Evolutionary conservation across 2,329 filamentous ascomycete species (phyloP).

Genomic region (Spiromastix sp.): DNA sequence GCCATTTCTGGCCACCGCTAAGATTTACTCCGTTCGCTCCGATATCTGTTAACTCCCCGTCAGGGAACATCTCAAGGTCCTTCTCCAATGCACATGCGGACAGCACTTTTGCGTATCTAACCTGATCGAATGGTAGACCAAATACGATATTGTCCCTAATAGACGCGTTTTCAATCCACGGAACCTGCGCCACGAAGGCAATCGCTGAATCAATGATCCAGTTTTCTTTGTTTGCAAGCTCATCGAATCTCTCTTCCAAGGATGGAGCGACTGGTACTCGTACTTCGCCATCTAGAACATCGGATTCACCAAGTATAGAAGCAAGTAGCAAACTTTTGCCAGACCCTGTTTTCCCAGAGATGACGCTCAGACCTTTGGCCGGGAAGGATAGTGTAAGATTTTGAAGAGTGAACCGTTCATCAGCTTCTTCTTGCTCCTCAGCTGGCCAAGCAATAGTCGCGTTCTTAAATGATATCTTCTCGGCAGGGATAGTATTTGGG

Average conservation of each 20-base stretch:
- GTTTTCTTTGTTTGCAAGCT: slow-evolving; percentile 47
- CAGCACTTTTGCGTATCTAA: slow-evolving; percentile 61
- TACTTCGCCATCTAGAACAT: slow-evolving; percentile 54
- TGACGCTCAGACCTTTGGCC: slow-evolving; percentile 56
- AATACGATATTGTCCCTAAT: slow-evolving; percentile 73
- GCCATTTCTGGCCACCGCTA: slow-evolving; percentile 75
- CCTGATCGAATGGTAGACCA: slow-evolving; percentile 57
- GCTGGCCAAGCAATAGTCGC: slow-evolving; percentile 66
- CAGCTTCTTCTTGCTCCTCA: slow-evolving; percentile 45
- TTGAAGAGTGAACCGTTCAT: slow-evolving; percentile 54
- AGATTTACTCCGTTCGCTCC: slow-evolving; percentile 78
- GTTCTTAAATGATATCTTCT: slow-evolving; percentile 54
- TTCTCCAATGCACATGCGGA: slow-evolving; percentile 63
- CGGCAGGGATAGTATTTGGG: slow-evolving; percentile 43
- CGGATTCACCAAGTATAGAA: slow-evolving; percentile 64
- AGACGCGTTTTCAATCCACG: slow-evolving; percentile 76
- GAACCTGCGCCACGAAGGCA: slow-evolving; percentile 68
- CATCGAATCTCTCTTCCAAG: slow-evolving; percentile 48
- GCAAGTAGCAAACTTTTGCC: slow-evolving; percentile 69
- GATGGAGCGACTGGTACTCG: slow-evolving; percentile 39
- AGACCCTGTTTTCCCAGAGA: slow-evolving; percentile 67
- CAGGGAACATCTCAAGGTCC: slow-evolving; percentile 64
- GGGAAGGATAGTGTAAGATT: slow-evolving; percentile 59
- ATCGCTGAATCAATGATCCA: slow-evolving; percentile 62
- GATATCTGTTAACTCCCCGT: slow-evolving; percentile 71